These are phyloP conservation scores for Harrya chromipes DNA, from an alignment of 768 basidiomycete species.

Conservation along the genomic window DNA sequence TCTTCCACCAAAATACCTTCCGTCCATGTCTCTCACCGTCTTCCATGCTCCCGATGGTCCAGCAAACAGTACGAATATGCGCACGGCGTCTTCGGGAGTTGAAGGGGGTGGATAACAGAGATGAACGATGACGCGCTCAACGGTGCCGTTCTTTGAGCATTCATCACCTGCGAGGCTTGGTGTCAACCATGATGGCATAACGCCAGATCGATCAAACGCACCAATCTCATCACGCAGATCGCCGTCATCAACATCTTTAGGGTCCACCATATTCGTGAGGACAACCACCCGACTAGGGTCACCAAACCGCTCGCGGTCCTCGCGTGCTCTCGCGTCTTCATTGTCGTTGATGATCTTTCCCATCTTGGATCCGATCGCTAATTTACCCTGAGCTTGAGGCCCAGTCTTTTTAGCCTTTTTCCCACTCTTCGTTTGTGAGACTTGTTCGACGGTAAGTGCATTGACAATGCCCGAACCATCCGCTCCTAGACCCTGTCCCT, in stretches of 20 bases:
- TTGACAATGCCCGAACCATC: slow-evolving; percentile 85
- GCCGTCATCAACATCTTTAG: slow-evolving; percentile 81
- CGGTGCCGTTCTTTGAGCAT: slow-evolving; percentile 86
- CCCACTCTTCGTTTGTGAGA: slow-evolving; percentile 33
- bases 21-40: slow-evolving; percentile 90
- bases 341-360: slow-evolving; percentile 91
- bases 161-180: slow-evolving; percentile 62
- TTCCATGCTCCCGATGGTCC: slow-evolving; percentile 96
- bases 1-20: slow-evolving; percentile 87
- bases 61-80: slow-evolving; percentile 88
- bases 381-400: slow-evolving; percentile 35
- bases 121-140: slow-evolving; percentile 88
- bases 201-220: slow-evolving; percentile 31
- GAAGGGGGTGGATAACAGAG: slow-evolving; percentile 62
- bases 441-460: slow-evolving; percentile 78
- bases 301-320: slow-evolving; percentile 80
- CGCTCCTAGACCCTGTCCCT: slow-evolving; percentile 88
- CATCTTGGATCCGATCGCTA: slow-evolving; percentile 59
- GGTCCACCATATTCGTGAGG: slow-evolving; percentile 85
- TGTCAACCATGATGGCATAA: not conserved
- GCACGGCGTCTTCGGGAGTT: slow-evolving; percentile 76
- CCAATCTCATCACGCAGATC: slow-evolving; percentile 88
- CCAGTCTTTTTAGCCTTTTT: slow-evolving; percentile 38
- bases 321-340: slow-evolving; percentile 72
- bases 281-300: slow-evolving; percentile 89